phyloP scores from a whole-genome alignment of 805 yeast species.

The Yamadazyma endophytica region DNA sequence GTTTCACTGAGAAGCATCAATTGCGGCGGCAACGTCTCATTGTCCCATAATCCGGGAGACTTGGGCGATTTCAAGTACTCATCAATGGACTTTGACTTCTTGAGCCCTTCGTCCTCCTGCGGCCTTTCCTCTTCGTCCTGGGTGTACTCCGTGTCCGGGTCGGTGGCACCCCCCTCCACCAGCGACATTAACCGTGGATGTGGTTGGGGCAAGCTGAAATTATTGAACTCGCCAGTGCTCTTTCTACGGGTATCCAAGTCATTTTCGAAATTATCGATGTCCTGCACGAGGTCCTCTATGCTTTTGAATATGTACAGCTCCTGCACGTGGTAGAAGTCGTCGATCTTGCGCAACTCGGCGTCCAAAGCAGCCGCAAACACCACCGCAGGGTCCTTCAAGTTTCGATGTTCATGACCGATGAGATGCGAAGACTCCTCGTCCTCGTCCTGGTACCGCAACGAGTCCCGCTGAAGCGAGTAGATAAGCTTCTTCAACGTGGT shows the following conservation, averaged over 20 bases:
- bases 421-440: constrained; percentile 27
- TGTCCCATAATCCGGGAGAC: constrained; percentile 28
- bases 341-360: constrained; percentile 71
- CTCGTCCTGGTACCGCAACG: constrained; percentile 20
- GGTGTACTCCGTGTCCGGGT: constrained; percentile 33
- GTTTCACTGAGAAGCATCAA: constrained; percentile 43
- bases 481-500: constrained; percentile 82
- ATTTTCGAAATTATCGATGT: constrained; percentile 58
- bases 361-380: constrained; percentile 74
- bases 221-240: constrained; percentile 1
- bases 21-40: constrained; percentile 27
- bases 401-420: constrained; percentile 25
- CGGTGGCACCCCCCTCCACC: constrained; percentile 17
- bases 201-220: constrained; percentile 3
- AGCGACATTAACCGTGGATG: constrained; percentile 1
- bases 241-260: constrained; percentile 15
- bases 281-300: constrained; percentile 55
- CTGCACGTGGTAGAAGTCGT: constrained; percentile 65
- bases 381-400: constrained; percentile 42
- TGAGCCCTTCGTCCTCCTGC: constrained; percentile 1
- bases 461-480: constrained; percentile 74
- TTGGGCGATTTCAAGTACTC: constrained; percentile 34
- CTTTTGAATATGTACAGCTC: constrained; percentile 54
- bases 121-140: constrained; percentile 25
- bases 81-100: constrained; percentile 20